Base-by-base conservation (phyloP, 1,284 basidiomycete species). In the Veloboletus limbatus region DNA sequence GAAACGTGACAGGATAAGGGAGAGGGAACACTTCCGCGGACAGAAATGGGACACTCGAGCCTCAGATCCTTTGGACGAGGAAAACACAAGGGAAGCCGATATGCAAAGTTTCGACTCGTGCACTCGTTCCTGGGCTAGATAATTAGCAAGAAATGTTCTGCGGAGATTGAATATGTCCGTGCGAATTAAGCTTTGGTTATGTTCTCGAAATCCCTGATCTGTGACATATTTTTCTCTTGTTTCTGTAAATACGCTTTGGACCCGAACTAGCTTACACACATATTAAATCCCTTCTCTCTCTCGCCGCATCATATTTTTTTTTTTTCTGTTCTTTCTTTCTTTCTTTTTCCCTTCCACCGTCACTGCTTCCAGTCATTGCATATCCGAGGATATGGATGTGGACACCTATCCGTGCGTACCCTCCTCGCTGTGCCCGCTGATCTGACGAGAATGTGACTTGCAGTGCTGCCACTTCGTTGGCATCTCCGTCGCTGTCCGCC, bases 201-300 rank as follows among this genome's bases (percentile, higher is more conserved):
- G 64, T 68, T 63, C 62, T 63, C 62, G 64, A 63, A 67, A 59
- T 68, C 61, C 65, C 62, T 57, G 56, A 68, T 68, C 66, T 67
- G 62, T 68, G 65, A 65, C 66, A 65, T 65, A 64, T 68, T 68
- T 63, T 68, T 63, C 61, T 60, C 63, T 68, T 60, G 62, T 63
- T 65, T 66, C 66, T 68, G 65, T 68, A 65, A 65, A 66, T 67
- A 66, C 62, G 62, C 52, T 64, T 64, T 63, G 62, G 63, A 56
- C 57, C 62, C 65, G 62, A 63, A 66, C 56, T 64, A 60, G 62
- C 52, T 59, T 59, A 59, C 58, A 53, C 62, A 45, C 66, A 63
- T 68, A 68, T 64, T 68, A 66, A 66, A 40, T 46, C 60, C 47
- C 51, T 48, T 54, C 51, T 38, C 52, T 49, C 45, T 30, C 61